Percentiles rank a stretch among this genome's conserved stretches.
These are phyloP conservation scores for Stentor roeselii DNA, from an alignment of 73 alveolate genomes.

Conservation along the genomic window DNA sequence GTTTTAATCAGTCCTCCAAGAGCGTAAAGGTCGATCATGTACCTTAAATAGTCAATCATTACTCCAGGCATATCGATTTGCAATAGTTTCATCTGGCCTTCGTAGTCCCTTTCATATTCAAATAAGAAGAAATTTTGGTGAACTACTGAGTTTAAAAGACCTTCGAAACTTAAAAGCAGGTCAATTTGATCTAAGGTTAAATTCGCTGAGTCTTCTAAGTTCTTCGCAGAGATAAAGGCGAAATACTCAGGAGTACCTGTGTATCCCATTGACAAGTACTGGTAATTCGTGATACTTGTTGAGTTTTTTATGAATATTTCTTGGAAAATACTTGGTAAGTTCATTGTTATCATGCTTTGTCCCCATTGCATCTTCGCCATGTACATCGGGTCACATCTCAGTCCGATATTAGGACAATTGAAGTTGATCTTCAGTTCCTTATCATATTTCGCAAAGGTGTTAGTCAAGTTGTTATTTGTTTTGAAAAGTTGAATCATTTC, in stretches of 20 bases:
- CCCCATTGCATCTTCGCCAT: constrained; percentile 26
- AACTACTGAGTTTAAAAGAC: background rate
- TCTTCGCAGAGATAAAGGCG: background rate
- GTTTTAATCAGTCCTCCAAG: constrained; percentile 15
- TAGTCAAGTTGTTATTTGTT: background rate
- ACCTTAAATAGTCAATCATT: background rate
- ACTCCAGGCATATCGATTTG: background rate
- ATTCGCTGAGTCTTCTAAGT: background rate
- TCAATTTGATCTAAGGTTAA: background rate
- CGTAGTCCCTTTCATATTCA: constrained; percentile 1
- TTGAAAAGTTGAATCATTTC: background rate
- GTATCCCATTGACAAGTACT: background rate
- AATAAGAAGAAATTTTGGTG: constrained; percentile 2
- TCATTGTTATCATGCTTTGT: background rate
- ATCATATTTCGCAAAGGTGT: background rate
- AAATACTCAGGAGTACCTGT: constrained; percentile 18
- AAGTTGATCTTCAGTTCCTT: constrained; percentile 4
- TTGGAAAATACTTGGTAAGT: background rate
- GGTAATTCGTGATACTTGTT: background rate
- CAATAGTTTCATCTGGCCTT: background rate
- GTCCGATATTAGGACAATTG: background rate
- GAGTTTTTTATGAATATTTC: background rate
- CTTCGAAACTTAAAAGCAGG: background rate
- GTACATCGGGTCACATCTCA: background rate
- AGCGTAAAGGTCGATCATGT: background rate